A percentile compares a stretch with the other conserved stretches of the same genome.
Evolutionary conservation across 345 rosid genomes (phyloP).

Genomic region (Brassica rapa): DNA sequence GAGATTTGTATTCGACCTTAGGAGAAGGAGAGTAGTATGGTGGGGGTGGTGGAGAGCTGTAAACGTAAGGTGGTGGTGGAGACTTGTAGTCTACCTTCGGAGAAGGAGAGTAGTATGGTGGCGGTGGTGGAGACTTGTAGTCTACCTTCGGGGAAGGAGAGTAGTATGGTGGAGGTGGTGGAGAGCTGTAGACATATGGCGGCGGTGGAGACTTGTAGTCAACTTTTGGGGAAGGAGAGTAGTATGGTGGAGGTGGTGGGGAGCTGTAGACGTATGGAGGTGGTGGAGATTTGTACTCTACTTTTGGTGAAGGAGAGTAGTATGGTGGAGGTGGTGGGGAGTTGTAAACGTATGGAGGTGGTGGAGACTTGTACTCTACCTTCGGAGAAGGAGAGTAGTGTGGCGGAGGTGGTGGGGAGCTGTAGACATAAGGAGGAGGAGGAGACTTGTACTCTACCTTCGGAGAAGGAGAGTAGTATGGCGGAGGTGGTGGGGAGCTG

Average conservation of each 20-base stretch:
- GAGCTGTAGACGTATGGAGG: neutral
- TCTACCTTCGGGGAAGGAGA: too few relatives aligned
- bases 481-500: neutral
- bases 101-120: too few relatives aligned
- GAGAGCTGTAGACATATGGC: too few relatives aligned
- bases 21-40: too few relatives aligned
- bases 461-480: neutral
- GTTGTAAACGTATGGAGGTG: neutral
- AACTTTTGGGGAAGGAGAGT: neutral
- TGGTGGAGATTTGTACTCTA: neutral
- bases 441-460: neutral
- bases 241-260: neutral
- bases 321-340: neutral
- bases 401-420: neutral
- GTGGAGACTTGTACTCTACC: neutral
- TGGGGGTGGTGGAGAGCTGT: too few relatives aligned
- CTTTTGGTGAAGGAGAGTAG: neutral
- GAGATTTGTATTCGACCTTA: too few relatives aligned
- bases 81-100: too few relatives aligned
- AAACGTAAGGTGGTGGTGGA: too few relatives aligned
- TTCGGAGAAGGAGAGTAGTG: neutral
- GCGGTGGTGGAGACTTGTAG: too few relatives aligned
- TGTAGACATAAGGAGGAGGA: neutral
- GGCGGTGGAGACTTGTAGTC: too few relatives aligned
- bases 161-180: too few relatives aligned